Evolutionary conservation across 345 rosid species (phyloP), one percentile per base, ranked within the genome.

Genomic region (Limnanthes douglasii): DNA sequence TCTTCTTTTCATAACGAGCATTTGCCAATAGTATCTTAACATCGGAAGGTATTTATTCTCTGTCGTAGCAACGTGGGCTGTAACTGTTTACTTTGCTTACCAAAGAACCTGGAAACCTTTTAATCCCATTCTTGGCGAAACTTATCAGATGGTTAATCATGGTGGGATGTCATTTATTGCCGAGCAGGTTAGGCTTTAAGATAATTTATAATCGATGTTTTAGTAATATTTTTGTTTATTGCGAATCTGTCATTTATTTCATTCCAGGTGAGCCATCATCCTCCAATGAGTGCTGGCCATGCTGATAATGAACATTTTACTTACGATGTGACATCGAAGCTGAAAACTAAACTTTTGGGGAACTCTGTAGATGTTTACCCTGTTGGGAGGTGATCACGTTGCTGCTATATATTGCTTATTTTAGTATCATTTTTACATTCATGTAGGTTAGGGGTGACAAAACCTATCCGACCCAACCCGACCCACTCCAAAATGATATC

Each of bases 121-220:
- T 52, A 88, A 83, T 65, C 97, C 95, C 35, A 88, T 88, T 68
- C 97, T 88, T 44, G 95, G 97, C 3, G 97, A 88, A 59, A 83
- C 95, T 18, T 79, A 69, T 52, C 95, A 88, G 57, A 26, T 88
- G 93, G 50, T 32, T 24, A 79, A 83, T 56, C 77, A 88, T 66
- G 81, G 78, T 18, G 75, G 83, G 15, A 47, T 88, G 34, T 57
- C 78, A 36, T 88, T 83, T 61, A 61, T 88, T 25, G 31, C 95
- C 32, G 97, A 88, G 61, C 97, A 79, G 90, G 93, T 83, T 40
- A 48, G 45, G 21, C 35, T 40, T 31, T 41, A 40, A 46, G 16
- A 16, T 43, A 34, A 27, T 11, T 31, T 34, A 15, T 11, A 41
- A 18, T 25, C 9, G 5, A 5, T 13, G 6, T 27, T 8, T 6